phyloP scores from a whole-genome alignment of 2,329 filamentous ascomycete genomes.

The Ambrosiella xylebori region DNA sequence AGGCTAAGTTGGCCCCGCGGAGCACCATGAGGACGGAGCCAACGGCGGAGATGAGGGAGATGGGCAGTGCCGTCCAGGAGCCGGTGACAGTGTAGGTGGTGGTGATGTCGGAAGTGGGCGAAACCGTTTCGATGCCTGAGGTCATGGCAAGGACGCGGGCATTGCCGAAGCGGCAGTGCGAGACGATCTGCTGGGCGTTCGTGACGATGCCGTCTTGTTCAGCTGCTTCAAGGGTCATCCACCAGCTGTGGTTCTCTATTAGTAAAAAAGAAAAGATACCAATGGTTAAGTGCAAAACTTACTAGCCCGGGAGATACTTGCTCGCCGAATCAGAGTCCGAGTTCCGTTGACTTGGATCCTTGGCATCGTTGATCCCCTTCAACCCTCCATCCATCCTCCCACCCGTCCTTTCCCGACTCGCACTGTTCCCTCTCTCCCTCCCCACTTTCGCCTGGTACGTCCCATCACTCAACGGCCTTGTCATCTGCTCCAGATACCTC shows the following conservation, averaged over 20 bases:
- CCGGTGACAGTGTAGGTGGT: conserved; percentile 29
- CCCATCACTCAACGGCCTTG: background rate
- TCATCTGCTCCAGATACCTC: background rate
- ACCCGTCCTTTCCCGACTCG: background rate
- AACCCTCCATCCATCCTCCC: background rate
- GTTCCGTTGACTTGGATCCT: conserved; percentile 15
- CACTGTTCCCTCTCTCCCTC: background rate
- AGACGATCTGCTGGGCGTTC: conserved; percentile 26
- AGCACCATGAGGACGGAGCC: conserved; percentile 35
- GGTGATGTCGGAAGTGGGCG: conserved; percentile 18
- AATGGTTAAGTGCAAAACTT: conserved; percentile 14
- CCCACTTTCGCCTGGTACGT: background rate
- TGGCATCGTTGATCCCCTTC: background rate
- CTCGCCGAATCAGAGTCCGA: conserved; percentile 26
- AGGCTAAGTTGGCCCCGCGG: conserved; percentile 32
- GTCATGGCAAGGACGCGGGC: conserved; percentile 33
- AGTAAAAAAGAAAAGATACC: background rate
- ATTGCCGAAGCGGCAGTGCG: conserved; percentile 27
- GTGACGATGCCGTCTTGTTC: conserved; percentile 37
- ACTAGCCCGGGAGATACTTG: conserved; percentile 32
- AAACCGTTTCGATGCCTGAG: conserved; percentile 32
- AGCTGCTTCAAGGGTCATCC: conserved; percentile 38
- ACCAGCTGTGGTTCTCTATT: conserved; percentile 29
- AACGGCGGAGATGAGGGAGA: conserved; percentile 30
- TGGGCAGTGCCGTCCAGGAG: conserved; percentile 27